Evolutionary conservation across 352 stramenopile species (phyloP), one percentile per base, ranked within the genome.

Genomic region (Phytophthora ohioensis): DNA sequence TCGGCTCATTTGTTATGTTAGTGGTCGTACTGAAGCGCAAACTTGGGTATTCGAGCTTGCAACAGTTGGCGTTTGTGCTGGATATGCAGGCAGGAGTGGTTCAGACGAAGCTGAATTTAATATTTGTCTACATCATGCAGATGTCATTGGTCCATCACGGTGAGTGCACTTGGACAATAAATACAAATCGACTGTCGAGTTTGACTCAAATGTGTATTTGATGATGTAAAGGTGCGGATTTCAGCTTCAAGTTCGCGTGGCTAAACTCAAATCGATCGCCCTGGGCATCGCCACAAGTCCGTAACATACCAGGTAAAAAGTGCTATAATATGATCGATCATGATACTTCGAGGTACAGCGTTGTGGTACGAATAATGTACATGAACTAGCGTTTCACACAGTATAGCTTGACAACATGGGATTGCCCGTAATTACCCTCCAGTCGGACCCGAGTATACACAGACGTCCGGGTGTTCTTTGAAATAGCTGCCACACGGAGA

Each of bases 61-160:
- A 69, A 17, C 75, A 83, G 47, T 47, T 83, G 4, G 59, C 69
- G 0, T 83, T 85, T 41, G 75, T 85, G 52, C 55, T 85, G 3
- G 68, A 77, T 17, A 51, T 3, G 1, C 67, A 82, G 1, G 30
- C 31, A 10, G 39, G 35, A n/a, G 41, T 65, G 3, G 58, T 79
- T 6, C 71, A 82, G 52, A 74, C 71, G 2, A 82, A 80, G 32
- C 62, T 82, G 0, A 56, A 73, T 9, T 53, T 80, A 3, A 79
- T 76, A 27, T 68, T 77, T 3, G 64, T 79, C 31, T 85, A 82
- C 34, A 67, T 79, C 38, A 59, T 82, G 34, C 71, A 85, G 32
- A 56, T 61, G 3, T 75, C 67, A 32, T 21, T 84, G 11, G 21
- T 59, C 2, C 73, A 84, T 8, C 69, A 72, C 34, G 69, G 69